Percentiles rank a stretch among this genome's conserved stretches.
Conservation (phyloP, 306 rosid genomes). For the Biancaea sappan region DNA sequence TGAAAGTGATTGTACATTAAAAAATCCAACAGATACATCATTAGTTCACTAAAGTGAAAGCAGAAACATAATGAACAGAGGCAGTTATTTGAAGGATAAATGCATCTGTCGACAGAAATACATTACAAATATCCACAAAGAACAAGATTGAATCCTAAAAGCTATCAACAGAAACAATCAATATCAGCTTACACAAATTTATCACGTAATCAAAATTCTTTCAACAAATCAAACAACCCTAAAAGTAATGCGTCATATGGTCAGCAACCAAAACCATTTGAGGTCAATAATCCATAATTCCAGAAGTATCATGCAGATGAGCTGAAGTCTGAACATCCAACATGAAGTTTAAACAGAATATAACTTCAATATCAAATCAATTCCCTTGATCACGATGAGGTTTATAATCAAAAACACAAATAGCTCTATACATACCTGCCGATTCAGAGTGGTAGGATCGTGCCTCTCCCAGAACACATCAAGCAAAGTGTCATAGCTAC, state of each 20-base stretch:
- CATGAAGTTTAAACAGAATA: conserved; percentile 12
- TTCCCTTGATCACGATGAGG: conserved; percentile 15
- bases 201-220: conserved; percentile 15
- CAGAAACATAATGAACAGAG: neutral
- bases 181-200: neutral
- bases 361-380: neutral
- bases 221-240: conserved; percentile 5
- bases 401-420: neutral
- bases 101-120: neutral
- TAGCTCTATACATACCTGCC: conserved; percentile 58
- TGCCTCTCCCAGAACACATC: conserved; percentile 77
- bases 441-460: conserved; percentile 83
- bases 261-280: conserved; percentile 3
- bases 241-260: neutral
- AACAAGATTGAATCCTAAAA: neutral
- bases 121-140: neutral
- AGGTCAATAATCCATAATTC: neutral
- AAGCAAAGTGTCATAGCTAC: conserved; percentile 65
- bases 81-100: neutral
- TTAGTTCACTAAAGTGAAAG: neutral
- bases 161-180: neutral
- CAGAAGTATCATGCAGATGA: conserved; percentile 8
- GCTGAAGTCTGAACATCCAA: neutral
- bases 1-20: neutral
- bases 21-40: neutral